Evolutionary conservation across 2,329 filamentous ascomycete species (phyloP).

Genomic region (Claviceps arundinis): DNA sequence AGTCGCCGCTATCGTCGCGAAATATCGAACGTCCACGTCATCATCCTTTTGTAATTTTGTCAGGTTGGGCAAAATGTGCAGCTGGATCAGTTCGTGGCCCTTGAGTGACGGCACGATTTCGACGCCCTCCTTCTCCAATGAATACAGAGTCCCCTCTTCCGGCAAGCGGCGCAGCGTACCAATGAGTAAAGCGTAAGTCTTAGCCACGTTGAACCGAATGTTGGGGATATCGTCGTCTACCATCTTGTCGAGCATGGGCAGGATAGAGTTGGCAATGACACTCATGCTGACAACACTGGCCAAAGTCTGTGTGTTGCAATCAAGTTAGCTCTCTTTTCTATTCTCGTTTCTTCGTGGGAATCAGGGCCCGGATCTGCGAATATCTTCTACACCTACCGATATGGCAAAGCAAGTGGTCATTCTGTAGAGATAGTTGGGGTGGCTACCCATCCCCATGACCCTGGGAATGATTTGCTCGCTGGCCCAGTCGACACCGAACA

Average conservation of each 20-base stretch:
- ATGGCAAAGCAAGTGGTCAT: constrained; percentile 99
- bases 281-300: constrained; percentile 85
- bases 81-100: constrained; percentile 69
- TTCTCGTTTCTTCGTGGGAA: neutral
- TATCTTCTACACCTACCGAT: constrained; percentile 50
- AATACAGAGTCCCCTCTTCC: constrained; percentile 72
- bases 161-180: constrained; percentile 85
- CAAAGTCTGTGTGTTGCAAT: constrained; percentile 52
- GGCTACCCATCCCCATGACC: constrained; percentile 95
- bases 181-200: constrained; percentile 86
- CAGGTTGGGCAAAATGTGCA: constrained; percentile 76
- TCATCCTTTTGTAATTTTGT: constrained; percentile 95
- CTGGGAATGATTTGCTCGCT: constrained; percentile 95
- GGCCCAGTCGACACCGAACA: constrained; percentile 96
- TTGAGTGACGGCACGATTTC: constrained; percentile 51
- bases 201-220: constrained; percentile 98
- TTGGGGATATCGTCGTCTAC: constrained; percentile 93
- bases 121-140: constrained; percentile 65
- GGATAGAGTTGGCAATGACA: constrained; percentile 82
- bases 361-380: too few species aligned
- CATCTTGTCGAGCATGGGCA: constrained; percentile 92
- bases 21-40: constrained; percentile 96
- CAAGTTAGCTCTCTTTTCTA: neutral
- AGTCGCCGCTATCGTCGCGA: constrained; percentile 78
- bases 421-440: constrained; percentile 96